A percentile compares a stretch with the other conserved stretches of the same genome.
phyloP scores from a whole-genome alignment of 208 protist species.

The Leishmania lainsoni region DNA sequence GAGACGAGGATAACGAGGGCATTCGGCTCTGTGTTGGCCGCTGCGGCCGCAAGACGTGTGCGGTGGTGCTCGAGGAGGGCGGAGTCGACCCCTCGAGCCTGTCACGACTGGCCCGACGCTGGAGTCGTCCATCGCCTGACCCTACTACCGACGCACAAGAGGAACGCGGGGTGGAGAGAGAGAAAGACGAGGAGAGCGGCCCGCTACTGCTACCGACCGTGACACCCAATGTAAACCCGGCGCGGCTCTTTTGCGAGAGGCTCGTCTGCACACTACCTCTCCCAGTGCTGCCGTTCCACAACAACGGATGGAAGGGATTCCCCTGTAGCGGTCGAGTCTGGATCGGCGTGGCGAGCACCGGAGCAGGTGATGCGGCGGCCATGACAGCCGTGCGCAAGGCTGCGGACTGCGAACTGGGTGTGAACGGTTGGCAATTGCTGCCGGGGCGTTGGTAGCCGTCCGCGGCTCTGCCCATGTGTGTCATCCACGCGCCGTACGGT shows the following conservation, averaged over 20 bases:
- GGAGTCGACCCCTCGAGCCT: neutral
- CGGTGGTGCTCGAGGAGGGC: neutral
- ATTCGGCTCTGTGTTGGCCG: constrained; percentile 1
- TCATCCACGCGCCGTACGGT: constrained; percentile 7
- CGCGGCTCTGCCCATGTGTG: neutral
- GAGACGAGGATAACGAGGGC: neutral
- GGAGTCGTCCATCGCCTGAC: neutral
- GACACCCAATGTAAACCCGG: neutral
- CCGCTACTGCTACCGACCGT: neutral
- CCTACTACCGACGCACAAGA: constrained; percentile 5
- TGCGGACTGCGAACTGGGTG: neutral
- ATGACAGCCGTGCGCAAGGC: neutral
- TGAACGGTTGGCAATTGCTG: neutral
- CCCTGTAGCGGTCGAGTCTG: constrained; percentile 37
- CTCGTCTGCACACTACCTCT: neutral
- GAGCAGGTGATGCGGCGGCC: neutral
- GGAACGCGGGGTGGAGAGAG: constrained; percentile 17
- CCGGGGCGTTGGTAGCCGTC: constrained; percentile 3
- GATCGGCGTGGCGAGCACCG: constrained; percentile 23
- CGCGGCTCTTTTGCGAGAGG: constrained; percentile 2
- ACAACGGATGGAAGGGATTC: constrained; percentile 27
- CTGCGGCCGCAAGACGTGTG: constrained; percentile 13
- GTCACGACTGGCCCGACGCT: neutral
- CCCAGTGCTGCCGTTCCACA: constrained; percentile 26
- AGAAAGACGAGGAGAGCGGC: neutral